phyloP scores from a whole-genome alignment of 345 rosid genomes.

The Angophora floribunda region DNA sequence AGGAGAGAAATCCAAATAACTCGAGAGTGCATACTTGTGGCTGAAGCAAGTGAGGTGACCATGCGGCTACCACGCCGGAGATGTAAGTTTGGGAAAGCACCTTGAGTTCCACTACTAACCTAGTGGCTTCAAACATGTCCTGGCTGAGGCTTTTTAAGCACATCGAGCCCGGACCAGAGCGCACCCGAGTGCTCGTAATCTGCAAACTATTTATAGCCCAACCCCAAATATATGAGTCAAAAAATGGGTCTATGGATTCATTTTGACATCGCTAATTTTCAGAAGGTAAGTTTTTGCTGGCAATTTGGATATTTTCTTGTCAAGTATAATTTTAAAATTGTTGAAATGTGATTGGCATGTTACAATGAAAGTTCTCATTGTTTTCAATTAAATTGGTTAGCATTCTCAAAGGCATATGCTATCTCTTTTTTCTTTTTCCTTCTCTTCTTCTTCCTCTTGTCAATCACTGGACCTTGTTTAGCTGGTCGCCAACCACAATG shows the following conservation, averaged over 20 bases:
- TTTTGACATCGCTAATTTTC: not conserved
- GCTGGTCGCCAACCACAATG: too few species aligned
- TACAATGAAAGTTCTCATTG: not conserved
- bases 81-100: slow-evolving; percentile 50
- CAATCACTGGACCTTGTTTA: too few species aligned
- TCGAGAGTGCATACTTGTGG: slow-evolving; percentile 31
- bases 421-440: too few species aligned
- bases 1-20: not conserved
- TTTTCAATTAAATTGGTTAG: not conserved
- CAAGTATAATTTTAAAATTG: not conserved
- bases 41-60: slow-evolving; percentile 35
- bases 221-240: not conserved
- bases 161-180: slow-evolving; percentile 40
- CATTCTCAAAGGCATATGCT: not conserved
- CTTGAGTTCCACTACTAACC: slow-evolving; percentile 33
- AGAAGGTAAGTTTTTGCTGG: too few species aligned
- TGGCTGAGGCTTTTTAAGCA: slow-evolving; percentile 27
- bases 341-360: not conserved
- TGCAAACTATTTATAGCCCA: not conserved
- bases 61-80: slow-evolving; percentile 17
- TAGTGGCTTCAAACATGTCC: slow-evolving; percentile 49
- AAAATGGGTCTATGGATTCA: slow-evolving; percentile 6
- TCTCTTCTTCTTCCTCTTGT: too few species aligned
- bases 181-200: slow-evolving; percentile 9
- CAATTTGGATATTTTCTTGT: not conserved